Conservation (phyloP, 306 rosid species). For the Pterocarpus macrocarpus region DNA sequence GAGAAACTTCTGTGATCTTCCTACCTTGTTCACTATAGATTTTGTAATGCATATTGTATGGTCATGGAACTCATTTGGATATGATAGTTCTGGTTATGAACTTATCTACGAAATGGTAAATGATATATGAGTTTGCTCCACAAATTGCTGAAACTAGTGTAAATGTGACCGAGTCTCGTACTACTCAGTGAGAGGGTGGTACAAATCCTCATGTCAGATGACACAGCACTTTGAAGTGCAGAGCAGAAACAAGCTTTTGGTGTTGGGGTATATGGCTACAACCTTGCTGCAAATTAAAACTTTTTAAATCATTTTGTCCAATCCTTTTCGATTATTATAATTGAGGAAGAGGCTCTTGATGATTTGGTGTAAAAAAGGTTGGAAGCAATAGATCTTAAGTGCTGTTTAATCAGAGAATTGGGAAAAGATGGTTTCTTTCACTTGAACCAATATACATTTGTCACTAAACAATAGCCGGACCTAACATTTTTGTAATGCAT, state of each 20-base stretch:
- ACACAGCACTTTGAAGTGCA: neutral
- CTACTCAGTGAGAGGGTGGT: neutral
- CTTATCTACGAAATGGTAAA: constrained; percentile 17
- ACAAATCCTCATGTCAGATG: constrained; percentile 24
- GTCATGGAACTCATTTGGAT: neutral
- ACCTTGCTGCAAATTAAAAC: neutral
- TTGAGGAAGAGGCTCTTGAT: constrained; percentile 4
- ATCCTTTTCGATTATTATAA: neutral
- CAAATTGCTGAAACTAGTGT: constrained; percentile 9
- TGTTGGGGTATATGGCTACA: neutral
- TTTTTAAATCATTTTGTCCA: neutral
- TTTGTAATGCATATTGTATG: neutral
- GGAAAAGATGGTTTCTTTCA: neutral
- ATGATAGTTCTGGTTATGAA: constrained; percentile 1
- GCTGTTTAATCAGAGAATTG: neutral
- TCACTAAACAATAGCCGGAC: no score
- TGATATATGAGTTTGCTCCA: neutral
- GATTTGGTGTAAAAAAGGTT: neutral
- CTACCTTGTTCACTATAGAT: neutral
- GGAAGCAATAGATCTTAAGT: neutral
- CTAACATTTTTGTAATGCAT: no score
- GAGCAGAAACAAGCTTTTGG: neutral
- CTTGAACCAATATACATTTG: no score
- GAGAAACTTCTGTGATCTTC: constrained; percentile 26
- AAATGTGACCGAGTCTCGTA: constrained; percentile 6